Evolutionary conservation across 2,329 filamentous ascomycete species (phyloP).

Genomic region (Sporothrix luriei): DNA sequence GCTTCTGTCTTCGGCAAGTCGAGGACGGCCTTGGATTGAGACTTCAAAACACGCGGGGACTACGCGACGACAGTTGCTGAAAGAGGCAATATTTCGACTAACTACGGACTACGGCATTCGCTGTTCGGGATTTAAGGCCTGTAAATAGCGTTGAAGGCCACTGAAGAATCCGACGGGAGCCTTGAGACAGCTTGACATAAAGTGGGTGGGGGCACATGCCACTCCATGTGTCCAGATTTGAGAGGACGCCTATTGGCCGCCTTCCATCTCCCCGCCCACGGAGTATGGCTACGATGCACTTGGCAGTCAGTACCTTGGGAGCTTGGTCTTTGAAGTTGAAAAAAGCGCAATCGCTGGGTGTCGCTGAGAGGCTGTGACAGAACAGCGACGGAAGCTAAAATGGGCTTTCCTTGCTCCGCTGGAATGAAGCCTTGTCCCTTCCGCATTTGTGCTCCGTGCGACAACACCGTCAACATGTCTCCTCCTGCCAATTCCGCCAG

Average conservation of each 20-base stretch:
- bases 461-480: not conserved
- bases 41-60: slow-evolving; percentile 16
- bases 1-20: not conserved
- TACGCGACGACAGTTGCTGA: not conserved
- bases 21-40: not conserved
- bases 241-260: slow-evolving; percentile 12
- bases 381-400: not conserved
- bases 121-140: slow-evolving; percentile 29
- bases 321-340: slow-evolving; percentile 21
- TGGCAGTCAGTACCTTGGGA: slow-evolving; percentile 25
- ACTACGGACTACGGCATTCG: slow-evolving; percentile 31
- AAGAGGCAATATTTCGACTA: not conserved
- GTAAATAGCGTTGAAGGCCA: not conserved
- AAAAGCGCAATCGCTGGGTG: slow-evolving; percentile 3
- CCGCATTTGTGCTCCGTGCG: slow-evolving; percentile 2
- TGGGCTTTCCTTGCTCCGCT: slow-evolving; percentile 10
- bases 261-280: slow-evolving; percentile 11
- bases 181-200: not conserved
- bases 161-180: not conserved
- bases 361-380: not conserved
- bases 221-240: slow-evolving; percentile 29
- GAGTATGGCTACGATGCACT: not conserved
- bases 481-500: not conserved
- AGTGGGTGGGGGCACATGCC: not conserved
- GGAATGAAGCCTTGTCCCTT: not conserved